Evolutionary conservation across 768 basidiomycete species (phyloP), one percentile per base, ranked within the genome.

Genomic region (Lyophyllum semitale): DNA sequence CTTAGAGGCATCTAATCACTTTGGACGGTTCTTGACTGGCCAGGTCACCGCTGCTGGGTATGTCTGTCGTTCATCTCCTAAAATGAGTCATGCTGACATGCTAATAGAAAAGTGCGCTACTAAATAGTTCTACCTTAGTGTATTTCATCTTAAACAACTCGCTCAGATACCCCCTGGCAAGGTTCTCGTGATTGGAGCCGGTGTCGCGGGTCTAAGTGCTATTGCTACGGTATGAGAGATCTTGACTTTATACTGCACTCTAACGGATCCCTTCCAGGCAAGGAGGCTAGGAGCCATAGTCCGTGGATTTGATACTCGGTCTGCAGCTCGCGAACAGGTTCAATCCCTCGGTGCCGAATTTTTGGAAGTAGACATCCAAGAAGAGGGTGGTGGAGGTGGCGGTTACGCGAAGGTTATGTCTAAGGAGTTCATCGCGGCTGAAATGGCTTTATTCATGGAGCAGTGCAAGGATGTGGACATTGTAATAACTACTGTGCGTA

Each of bases 331-430:
- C 40, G 93, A 95, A 74, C 93, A 95, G 68, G 89, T 95, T 8
- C 87, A 93, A 67, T 93, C 92, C 45, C 82, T 94, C 33, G 93
- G 92, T 23, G 93, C 92, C 9, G 93, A 95, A 68, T 94, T 94
- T 62, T 69, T 95, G n/a, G 91, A 93, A 68, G 91, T 95, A 12
- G 65, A 78, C 25, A 69, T 94, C 50, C 64, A 91, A 66, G 93
- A 95, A 72, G 90, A 92, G 60, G 93, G 93, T 15, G 83, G 85
- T 26, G 93, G 87, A 5, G 82, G 77, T 15, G 93, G 93, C 23
- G 93, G 93, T 26, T 95, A 95, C 64, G 93, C 91, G 22, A 94
- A 93, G 71, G 83, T 85, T 58, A 94, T 94, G 91, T 90, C 89
- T 26, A 91, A 91, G 73, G 90, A 91, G 68, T 94, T 93, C 67